Percentiles rank a stretch among this genome's conserved stretches.
Evolutionary conservation across 176 grass and related monocot genomes (phyloP).

Genomic region (Typha latifolia): DNA sequence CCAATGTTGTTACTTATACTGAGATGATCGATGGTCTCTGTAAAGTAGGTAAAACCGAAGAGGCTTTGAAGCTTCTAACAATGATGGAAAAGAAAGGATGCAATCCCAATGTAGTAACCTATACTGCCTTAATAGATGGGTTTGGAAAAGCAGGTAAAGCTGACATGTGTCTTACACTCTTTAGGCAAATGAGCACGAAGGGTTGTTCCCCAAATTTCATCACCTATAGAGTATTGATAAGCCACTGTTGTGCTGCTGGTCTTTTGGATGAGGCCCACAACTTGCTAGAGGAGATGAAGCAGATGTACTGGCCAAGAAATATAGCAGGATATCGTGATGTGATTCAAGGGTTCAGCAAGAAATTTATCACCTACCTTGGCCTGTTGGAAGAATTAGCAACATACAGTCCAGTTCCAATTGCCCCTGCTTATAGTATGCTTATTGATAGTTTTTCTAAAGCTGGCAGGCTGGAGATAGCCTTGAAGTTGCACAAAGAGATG

Average conservation of each 20-base stretch:
- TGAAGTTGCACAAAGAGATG: slow-evolving; percentile 81
- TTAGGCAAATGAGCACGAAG: slow-evolving; percentile 63
- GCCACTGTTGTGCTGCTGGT: slow-evolving; percentile 71
- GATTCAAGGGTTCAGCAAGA: slow-evolving; percentile 78
- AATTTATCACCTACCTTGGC: slow-evolving; percentile 58
- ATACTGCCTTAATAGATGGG: slow-evolving; percentile 89
- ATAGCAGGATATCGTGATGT: slow-evolving; percentile 36
- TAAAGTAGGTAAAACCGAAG: slow-evolving; percentile 61
- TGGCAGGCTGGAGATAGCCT: slow-evolving; percentile 63
- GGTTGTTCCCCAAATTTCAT: slow-evolving; percentile 89
- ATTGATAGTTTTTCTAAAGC: slow-evolving; percentile 74
- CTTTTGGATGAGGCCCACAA: slow-evolving; percentile 63
- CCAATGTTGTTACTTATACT: slow-evolving; percentile 93
- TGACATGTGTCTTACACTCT: slow-evolving; percentile 55
- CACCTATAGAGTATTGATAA: slow-evolving; percentile 82
- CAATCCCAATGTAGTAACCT: slow-evolving; percentile 87
- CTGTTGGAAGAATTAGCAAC: slow-evolving; percentile 58
- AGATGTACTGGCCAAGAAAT: slow-evolving; percentile 87
- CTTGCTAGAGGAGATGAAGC: slow-evolving; percentile 90
- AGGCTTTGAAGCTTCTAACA: slow-evolving; percentile 60
- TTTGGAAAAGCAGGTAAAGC: slow-evolving; percentile 71
- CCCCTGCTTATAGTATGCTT: slow-evolving; percentile 60
- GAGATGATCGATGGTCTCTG: slow-evolving; percentile 95
- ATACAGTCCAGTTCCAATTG: slow-evolving; percentile 47
- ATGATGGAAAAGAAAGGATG: slow-evolving; percentile 89